Base-by-base conservation (phyloP, 345 rosid genomes). In the Euclidium syriacum region DNA sequence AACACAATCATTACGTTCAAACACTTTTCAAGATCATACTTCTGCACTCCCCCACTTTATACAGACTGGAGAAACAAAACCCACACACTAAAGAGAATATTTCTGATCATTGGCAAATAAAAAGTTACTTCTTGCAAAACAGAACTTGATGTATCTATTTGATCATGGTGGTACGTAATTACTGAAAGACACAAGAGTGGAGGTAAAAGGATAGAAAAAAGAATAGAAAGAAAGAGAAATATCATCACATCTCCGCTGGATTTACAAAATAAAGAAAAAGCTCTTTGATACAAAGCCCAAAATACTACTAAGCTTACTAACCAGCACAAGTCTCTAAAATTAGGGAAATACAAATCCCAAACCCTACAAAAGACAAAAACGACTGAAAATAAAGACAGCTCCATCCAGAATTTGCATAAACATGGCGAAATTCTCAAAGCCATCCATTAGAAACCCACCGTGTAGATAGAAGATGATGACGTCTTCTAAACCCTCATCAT, bases 241-340 rank as follows among this genome's bases (percentile, higher is more conserved):
- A n/a, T n/a, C 60, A 63, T 63, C 59, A 49, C 59, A 63, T 49
- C n/a, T n/a, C 50, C 25, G 38, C 75, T 30, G 64, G 63, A 70
- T 70, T 54, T 70, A 70, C 74, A 70, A 54, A 54, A 47, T 6
- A 36, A 69, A 46, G 44, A 51, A 36, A 59, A 60, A 6, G 70
- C 68, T 70, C 63, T 29, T 36, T 56, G 23, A 44, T 56, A 48
- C 75, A 56, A 14, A 2, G 55, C 36, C 39, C 70, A 55, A 53
- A 53, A 44, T 23, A 53, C 12, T 17, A 39, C 30, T 60, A 69
- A n/a, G 62, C 54, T n/a, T 58, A 67, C 72, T 67, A 67, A 55
- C 58, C 72, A 48, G 51, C 30, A 41, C 29, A 43, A 0, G 39
- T 61, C 65, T 52, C 68, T 52, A 53, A 44, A 69, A 44, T 36